These are phyloP conservation scores for Termitomyces sp. DNA, from an alignment of 768 basidiomycete species.

Conservation along the genomic window DNA sequence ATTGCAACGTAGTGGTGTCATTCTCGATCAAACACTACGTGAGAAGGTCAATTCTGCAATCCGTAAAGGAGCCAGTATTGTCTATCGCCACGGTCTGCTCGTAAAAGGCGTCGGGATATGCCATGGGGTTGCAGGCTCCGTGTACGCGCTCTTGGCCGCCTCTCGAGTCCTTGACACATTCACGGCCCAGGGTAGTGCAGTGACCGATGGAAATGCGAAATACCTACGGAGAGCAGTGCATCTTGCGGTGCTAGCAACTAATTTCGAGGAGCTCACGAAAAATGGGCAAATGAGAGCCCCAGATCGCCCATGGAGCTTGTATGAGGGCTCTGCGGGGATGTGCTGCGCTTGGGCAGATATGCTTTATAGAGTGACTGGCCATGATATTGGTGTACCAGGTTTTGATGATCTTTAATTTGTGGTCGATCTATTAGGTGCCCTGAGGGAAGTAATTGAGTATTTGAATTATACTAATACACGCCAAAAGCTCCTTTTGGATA, in stretches of 20 bases:
- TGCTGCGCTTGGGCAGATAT: slow-evolving; percentile 55
- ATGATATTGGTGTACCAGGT: slow-evolving; percentile 29
- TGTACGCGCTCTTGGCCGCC: slow-evolving; percentile 48
- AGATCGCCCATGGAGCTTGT: slow-evolving; percentile 54
- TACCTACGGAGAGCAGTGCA: slow-evolving; percentile 34
- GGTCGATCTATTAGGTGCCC: too few species aligned
- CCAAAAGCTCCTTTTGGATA: too few species aligned
- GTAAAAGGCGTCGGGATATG: slow-evolving; percentile 59
- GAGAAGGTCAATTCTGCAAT: slow-evolving; percentile 30
- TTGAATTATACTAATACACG: too few species aligned
- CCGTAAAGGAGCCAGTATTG: slow-evolving; percentile 34
- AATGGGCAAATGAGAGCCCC: slow-evolving; percentile 41
- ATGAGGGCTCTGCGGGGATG: slow-evolving; percentile 57
- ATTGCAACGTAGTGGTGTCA: slow-evolving; percentile 19
- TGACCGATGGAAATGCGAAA: neutral
- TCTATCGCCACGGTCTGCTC: slow-evolving; percentile 47
- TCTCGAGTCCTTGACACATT: slow-evolving; percentile 37
- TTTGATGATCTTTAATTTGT: slow-evolving; percentile 33
- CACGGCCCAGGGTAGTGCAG: neutral
- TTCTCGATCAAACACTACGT: slow-evolving; percentile 19
- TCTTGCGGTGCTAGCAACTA: slow-evolving; percentile 42
- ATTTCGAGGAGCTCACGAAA: slow-evolving; percentile 27
- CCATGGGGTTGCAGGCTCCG: slow-evolving; percentile 54
- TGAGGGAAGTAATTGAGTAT: too few species aligned
- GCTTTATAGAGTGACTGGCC: slow-evolving; percentile 24